Evolutionary conservation across 495 filamentous ascomycete species (phyloP), one percentile per base, ranked within the genome.

Genomic region (Aspergillus sclerotiicarbonarius): DNA sequence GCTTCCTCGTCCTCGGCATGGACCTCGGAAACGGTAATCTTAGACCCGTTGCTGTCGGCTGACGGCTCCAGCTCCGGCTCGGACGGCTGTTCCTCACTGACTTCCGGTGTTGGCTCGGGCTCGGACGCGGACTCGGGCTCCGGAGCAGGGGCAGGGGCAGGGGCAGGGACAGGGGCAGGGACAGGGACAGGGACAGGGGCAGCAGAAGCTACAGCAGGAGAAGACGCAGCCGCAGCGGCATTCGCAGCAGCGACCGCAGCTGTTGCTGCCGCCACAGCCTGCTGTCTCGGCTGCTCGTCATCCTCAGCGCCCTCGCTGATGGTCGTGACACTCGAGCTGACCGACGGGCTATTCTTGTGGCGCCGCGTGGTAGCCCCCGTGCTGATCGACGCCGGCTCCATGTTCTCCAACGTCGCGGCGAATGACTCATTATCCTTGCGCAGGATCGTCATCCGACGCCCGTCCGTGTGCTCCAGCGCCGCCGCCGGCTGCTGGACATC

Each of bases 221-320:
- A 32, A 13, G 39, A 21, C 18, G 53, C n/a, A 29, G 20, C 45
- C 29, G 54, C 30, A 15, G 54, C 30, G 6, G 45, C 54, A 15
- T 44, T 16, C 9, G 20, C 45, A 19, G 54, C 30, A 21, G 54
- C 30, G 7, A 48, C 54, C n/a, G 41, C 39, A 31, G 35, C 33
- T 21, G 56, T 58, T n/a, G 49, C 47, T 25, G 47, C 47, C 6
- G 47, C 47, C 8, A 50, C 47, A 12, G 47, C 47, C 25, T 50
- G 47, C 47, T 50, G 47, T 16, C 31, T 50, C 13, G 47, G 29
- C 1, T 50, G 47, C 10, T 80, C 74, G 35, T 83, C 76, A 55
- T 92, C 89, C 63, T 92, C 89, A 21, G 85, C 81, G 29, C 84
- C 82, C 68, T 92, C 89, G 18, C 81, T 74, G 32, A 92, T 90